Evolutionary conservation across 1,284 basidiomycete genomes (phyloP), one percentile per base, ranked within the genome.

Genomic region (Rhodotorula sp.): DNA sequence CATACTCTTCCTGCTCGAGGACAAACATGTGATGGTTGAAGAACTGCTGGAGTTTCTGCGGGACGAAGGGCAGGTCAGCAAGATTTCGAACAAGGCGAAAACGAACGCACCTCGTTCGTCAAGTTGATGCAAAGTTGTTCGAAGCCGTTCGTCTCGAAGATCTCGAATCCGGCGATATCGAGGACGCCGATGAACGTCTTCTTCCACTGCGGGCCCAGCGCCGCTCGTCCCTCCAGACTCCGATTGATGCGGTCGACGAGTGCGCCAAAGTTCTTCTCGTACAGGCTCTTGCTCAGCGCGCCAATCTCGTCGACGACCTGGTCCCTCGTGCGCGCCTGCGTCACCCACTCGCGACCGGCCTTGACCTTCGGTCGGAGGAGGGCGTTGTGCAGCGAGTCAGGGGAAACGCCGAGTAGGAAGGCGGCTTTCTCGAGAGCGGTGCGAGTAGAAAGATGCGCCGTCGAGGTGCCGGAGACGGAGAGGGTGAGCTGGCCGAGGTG

Each of bases 1-100:
- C 87, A 81, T 99, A 99, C 81, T 99, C 96, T 79, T 99, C 95
- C 80, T 99, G 96, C 83, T 99, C 96, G 51, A 99, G 87, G 20
- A 97, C 94, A 81, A 99, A 99, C 96, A 99, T 99, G 81, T 99
- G 96, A 81, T 98, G 94, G 79, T 99, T 99, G 86, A 97, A 97
- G 83, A 94, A 96, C 79, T 94, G 93, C 80, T 95, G 93, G 13
- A 97, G 85, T 79, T 90, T 94, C 84, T 74, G 68, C 15, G 11
- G 30, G 52, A 2, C 20, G 46, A 0, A 39, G 6, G 22, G 20
- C 20, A 15, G 9, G 52, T 8, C 30, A n/a, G n/a, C 52, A 17
- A 5, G 62, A 9, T 4, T n/a, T 11, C 22, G 6, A 29, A 34
- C 0, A 20, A 10, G 20, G 22, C 19, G 51, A 39, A n/a, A 20